Evolutionary conservation across 768 basidiomycete genomes (phyloP).

Genomic region (Amanita rubescens): DNA sequence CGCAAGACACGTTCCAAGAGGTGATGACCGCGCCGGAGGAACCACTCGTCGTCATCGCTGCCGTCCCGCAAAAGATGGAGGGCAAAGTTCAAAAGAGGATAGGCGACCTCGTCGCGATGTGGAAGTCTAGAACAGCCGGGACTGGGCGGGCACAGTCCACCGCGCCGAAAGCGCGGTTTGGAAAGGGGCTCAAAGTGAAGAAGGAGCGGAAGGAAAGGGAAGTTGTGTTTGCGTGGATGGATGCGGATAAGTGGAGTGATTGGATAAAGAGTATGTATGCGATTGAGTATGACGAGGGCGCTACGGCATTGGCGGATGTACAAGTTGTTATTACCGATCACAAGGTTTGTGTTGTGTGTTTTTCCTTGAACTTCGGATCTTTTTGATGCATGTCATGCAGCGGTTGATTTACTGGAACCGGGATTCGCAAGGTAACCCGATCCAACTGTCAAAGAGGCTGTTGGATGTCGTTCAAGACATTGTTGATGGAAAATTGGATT

Average conservation of each 20-base stretch:
- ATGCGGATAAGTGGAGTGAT: constrained; percentile 71
- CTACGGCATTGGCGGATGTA: constrained; percentile 28
- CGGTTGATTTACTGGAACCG: constrained; percentile 68
- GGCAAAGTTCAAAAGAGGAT: constrained; percentile 40
- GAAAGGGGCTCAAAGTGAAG: background rate
- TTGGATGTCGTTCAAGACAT: constrained; percentile 68
- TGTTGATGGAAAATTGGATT: constrained; percentile 36
- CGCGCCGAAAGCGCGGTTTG: background rate
- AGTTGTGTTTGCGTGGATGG: constrained; percentile 88
- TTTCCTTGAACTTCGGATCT: background rate
- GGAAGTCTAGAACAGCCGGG: constrained; percentile 42
- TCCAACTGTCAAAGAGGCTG: constrained; percentile 50
- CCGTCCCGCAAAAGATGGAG: constrained; percentile 29
- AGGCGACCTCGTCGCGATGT: constrained; percentile 47
- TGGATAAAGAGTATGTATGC: constrained; percentile 95
- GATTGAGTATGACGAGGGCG: constrained; percentile 27
- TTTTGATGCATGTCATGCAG: constrained; percentile 27
- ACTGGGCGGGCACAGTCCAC: constrained; percentile 28
- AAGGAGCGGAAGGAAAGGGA: constrained; percentile 23
- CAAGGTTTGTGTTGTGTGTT: constrained; percentile 48
- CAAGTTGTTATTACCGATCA: constrained; percentile 77
- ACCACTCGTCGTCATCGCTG: constrained; percentile 75
- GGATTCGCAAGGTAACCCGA: constrained; percentile 45
- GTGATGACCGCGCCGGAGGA: constrained; percentile 77
- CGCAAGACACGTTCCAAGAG: constrained; percentile 69